Conservation (phyloP, 345 rosid genomes). For the Abelmoschus esculentus region DNA sequence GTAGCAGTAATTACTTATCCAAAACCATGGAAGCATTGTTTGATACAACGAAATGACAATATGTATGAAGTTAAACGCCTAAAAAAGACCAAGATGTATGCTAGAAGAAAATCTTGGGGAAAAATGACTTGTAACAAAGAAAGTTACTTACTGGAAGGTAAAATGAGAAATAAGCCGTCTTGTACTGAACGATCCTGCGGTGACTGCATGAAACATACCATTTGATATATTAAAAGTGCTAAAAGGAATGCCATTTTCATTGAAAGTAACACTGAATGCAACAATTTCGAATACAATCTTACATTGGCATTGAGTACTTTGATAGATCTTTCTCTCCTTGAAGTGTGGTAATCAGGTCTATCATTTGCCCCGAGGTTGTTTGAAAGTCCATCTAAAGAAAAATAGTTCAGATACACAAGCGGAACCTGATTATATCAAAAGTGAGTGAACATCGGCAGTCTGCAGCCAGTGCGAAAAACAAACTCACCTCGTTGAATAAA, state of each 20-base stretch:
- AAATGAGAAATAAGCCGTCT: constrained; percentile 69
- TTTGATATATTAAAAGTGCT: not conserved
- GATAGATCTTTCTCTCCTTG: constrained; percentile 66
- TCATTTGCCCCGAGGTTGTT: constrained; percentile 67
- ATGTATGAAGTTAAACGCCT: too few relatives aligned
- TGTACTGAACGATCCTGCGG: constrained; percentile 69
- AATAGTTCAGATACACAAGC: not conserved
- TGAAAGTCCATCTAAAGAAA: constrained; percentile 63
- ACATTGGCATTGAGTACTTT: constrained; percentile 59
- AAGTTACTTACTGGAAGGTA: constrained; percentile 67
- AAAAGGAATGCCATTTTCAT: not conserved
- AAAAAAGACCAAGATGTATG: not conserved
- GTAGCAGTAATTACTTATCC: not conserved
- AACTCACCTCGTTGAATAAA: constrained; percentile 46
- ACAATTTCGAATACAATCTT: constrained; percentile 19
- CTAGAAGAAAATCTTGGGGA: not conserved
- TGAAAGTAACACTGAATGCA: not conserved
- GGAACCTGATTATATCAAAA: not conserved
- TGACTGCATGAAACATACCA: constrained; percentile 36
- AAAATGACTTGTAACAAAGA: not conserved
- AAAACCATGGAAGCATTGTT: not conserved
- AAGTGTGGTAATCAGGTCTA: constrained; percentile 61
- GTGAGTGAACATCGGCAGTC: not conserved
- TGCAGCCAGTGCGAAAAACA: not conserved
- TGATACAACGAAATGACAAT: not conserved